A percentile compares a stretch with the other conserved stretches of the same genome.
Conservation (phyloP, 768 basidiomycete species). For the Termitomyces sp. region DNA sequence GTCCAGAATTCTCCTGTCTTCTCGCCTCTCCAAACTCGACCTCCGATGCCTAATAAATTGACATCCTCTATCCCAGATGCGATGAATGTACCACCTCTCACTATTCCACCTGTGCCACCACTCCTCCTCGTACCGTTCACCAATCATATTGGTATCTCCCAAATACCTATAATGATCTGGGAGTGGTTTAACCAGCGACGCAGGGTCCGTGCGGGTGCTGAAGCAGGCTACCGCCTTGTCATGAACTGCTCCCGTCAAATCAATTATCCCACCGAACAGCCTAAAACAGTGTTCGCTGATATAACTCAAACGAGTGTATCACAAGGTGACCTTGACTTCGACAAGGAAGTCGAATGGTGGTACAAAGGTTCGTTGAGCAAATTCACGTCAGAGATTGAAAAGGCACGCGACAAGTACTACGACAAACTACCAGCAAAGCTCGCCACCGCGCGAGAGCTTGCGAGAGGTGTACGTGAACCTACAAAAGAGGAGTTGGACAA, state of each 20-base stretch:
- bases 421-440: conserved; percentile 62
- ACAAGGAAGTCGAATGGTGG: conserved; percentile 56
- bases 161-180: conserved; percentile 87
- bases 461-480: conserved; percentile 70
- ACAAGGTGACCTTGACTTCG: conserved; percentile 72
- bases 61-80: conserved; percentile 17
- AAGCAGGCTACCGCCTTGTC: conserved; percentile 76
- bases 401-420: conserved; percentile 75
- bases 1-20: conserved; percentile 23
- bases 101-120: conserved; percentile 72
- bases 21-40: conserved; percentile 20
- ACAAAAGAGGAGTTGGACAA: conserved; percentile 77
- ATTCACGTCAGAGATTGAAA: conserved; percentile 54
- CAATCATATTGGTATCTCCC: conserved; percentile 74
- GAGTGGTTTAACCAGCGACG: conserved; percentile 88
- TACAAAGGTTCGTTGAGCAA: conserved; percentile 59
- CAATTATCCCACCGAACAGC: conserved; percentile 25
- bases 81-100: conserved; percentile 44
- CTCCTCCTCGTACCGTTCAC: conserved; percentile 71
- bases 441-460: conserved; percentile 67
- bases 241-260: conserved; percentile 59
- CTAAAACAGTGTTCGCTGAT: conserved; percentile 18
- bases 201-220: conserved; percentile 74
- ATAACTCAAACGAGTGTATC: conserved; percentile 16
- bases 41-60: conserved; percentile 15